Base-by-base conservation (phyloP, 805 yeast genomes). In the Myxozyma melibiosi region DNA sequence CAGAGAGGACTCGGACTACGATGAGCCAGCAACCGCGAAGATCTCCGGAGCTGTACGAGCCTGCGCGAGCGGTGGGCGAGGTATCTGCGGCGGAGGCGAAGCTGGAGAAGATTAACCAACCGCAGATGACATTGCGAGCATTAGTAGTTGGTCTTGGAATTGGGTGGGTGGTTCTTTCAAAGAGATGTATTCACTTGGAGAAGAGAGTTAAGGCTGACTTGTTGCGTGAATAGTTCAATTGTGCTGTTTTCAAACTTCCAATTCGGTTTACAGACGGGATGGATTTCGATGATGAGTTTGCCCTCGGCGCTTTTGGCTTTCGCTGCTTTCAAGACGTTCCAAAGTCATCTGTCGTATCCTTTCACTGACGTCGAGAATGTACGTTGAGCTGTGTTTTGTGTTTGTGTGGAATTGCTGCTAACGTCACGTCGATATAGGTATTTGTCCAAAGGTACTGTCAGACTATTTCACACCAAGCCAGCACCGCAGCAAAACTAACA, bases 201-300 rank as follows among this genome's bases (percentile, higher is more conserved):
- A 4, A 27, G 42, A 18, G 40, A 22, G 13, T 31, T 14, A 33
- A 13, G 8, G 24, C 8, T 33, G n/a, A 24, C n/a, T n/a, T n/a
- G n/a, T n/a, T n/a, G n/a, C n/a, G n/a, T 28, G 27, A 13, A 13
- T 34, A 64, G 67, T 0, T 82, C 97, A 0, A 73, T 92, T 27
- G 91, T 94, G 31, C 76, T 94, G 25, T 76, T 90, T 16, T 89
- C 97, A 3, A 92, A 92, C 71, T 94, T 94, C 74, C 98, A 92
- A 70, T 92, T 92, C 70, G 99, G 98, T 0, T 76, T 92, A 20
- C 99, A 92, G 69, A 92, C 97, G 11, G 99, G 99, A 1, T 92
- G 99, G 99, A 97, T 94, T 4, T 90, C 97, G 9, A 92, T 92
- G 99, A 94, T 92, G 99, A 88, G 96, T 22, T 76, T 92, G 53